Conservation (phyloP, 495 filamentous ascomycete species). For the Trypethelium eluteriae region DNA sequence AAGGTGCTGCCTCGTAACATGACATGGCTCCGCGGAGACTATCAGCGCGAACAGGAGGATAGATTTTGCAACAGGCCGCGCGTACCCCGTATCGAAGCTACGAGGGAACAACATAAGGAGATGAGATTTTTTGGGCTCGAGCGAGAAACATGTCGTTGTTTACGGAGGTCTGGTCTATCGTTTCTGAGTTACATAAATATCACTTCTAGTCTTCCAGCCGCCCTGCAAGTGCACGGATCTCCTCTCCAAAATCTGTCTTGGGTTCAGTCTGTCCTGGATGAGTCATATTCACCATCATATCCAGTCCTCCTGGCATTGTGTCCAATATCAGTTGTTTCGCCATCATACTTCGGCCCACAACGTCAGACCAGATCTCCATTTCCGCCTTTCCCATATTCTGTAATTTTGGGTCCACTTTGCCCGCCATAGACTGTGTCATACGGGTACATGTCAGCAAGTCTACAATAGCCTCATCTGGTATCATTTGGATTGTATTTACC, state of each 20-base stretch:
- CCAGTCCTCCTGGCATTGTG: conserved; percentile 19
- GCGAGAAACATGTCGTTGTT: too few relatives aligned
- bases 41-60: too few relatives aligned
- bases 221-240: conserved; percentile 18
- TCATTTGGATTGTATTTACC: conserved; percentile 14
- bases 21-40: too few relatives aligned
- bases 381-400: neutral
- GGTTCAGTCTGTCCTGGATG: conserved; percentile 19
- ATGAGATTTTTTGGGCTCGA: too few relatives aligned
- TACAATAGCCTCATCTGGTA: neutral
- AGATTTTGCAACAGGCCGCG: too few relatives aligned
- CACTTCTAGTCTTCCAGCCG: neutral
- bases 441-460: neutral
- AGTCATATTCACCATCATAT: conserved; percentile 22
- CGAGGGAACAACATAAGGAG: too few relatives aligned
- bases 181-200: neutral
- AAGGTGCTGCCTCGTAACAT: too few relatives aligned
- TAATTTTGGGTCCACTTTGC: conserved; percentile 12
- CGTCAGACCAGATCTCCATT: conserved; percentile 17
- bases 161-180: neutral
- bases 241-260: conserved; percentile 22
- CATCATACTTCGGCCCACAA: conserved; percentile 13
- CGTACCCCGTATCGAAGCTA: too few relatives aligned
- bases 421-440: neutral
- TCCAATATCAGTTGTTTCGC: conserved; percentile 20